Evolutionary conservation across 306 rosid species (phyloP), one percentile per base, ranked within the genome.

Genomic region (Chamaecrista fasciculata): DNA sequence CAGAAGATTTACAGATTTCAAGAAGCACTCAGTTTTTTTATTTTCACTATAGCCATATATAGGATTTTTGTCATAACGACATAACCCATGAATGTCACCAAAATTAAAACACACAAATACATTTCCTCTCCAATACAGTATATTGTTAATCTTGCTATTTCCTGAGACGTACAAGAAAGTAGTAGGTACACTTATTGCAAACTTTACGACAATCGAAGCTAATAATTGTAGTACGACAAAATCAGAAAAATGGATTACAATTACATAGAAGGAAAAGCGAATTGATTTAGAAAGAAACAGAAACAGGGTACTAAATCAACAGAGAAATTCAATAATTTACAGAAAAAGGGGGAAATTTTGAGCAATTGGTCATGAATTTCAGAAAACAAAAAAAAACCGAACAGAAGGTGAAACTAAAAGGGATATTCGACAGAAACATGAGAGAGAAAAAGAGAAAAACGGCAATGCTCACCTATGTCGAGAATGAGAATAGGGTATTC

Each of bases 401-500:
- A 42, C 26, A 20, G 6, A 68, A 42, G 8, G 51, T 14, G 20
- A 53, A n/a, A n/a, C n/a, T n/a, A n/a, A n/a, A 20, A 69, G 29
- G 33, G 24, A 4, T 4, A 25, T 47, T 46, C 26, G 58, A 34
- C 53, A 15, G 47, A 55, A 70, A 69, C 23, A 20, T n/a, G 5
- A 28, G 28, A 29, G 5, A 9, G 43, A 29, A 1, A 29, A 3
- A 29, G 19, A 29, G 34, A 42, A 31, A 42, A 48, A 44, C 4
- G 63, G 4, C 3, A 21, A 33, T 31, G 5, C 9, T 43, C 16
- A 77, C 85, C 85, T 71, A 53, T 16, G 55, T 39, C 26, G 74
- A 25, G 16, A 1, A 24, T 53, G 31, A 3, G 77, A 47, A 55
- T 55, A 48, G 16, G 16, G 43, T 20, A 66, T 2, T 42, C 60